Base-by-base conservation (phyloP, 2,329 filamentous ascomycete genomes). In the Rhynchosporium graminicola region DNA sequence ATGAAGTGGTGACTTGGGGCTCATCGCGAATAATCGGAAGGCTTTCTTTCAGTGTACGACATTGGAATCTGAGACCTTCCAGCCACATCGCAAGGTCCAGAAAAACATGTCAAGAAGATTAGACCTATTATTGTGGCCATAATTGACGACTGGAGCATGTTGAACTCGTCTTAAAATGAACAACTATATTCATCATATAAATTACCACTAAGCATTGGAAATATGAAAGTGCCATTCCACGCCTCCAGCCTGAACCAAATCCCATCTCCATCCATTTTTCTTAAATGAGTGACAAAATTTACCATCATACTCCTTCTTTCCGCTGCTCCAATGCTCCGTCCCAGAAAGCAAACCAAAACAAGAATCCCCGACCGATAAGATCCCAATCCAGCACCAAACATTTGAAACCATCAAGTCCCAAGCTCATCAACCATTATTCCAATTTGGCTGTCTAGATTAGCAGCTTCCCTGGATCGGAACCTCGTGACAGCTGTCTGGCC, bases 401-500 rank as follows among this genome's bases (percentile, higher is more conserved):
- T 28, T 31, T 12, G 28, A 43, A 56, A 56, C 33, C 9, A 10
- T 15, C 3, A 26, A 3, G 26, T n/a, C 3, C 13, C 38, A 2
- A 29, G 10, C 36, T 8, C 3, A n/a, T 29, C 6, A 43, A 43
- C 9, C 33, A 5, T 36, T 3, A 36, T 10, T 12, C 15, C 36
- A 43, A 13, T 55, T 15, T 10, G 15, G 7, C n/a, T n/a, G 15
- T 28, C 36, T 29, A 29, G 6, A 5, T 36, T 48, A 64, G 47
- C 62, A 64, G 10, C 45, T 57, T n/a, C 40, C 33, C n/a, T 61
- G 52, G 20, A 63, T 38, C 20, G 56, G 61, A 6, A 63, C 61
- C 29, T 64, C 63, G 29, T 62, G 56, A 36, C 63, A 64, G 31
- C 48, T 56, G 36, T 61, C 48, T 15, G 59, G 63, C 2, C 63